These are phyloP conservation scores for Bruguiera hainesii DNA, from an alignment of 441 rosid species.

Conservation along the genomic window DNA sequence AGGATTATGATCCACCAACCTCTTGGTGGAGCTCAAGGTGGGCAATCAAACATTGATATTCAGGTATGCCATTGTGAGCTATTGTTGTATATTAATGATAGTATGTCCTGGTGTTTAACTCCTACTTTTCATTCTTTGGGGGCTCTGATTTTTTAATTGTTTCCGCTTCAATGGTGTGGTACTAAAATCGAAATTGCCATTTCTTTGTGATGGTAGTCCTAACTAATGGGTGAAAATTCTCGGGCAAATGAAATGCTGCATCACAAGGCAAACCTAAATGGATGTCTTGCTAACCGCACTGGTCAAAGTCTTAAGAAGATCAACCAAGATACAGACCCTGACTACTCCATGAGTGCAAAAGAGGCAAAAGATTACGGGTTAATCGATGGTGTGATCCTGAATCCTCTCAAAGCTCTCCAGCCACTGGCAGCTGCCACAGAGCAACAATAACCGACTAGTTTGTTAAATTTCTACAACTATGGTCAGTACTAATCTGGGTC, in stretches of 20 bases:
- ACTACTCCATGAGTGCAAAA: conserved; percentile 94
- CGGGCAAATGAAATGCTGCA: conserved; percentile 96
- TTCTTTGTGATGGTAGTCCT: not conserved
- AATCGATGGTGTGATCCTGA: conserved; percentile 76
- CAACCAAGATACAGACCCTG: conserved; percentile 82
- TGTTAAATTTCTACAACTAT: too few relatives aligned
- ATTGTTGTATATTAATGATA: not conserved
- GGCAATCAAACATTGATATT: conserved; percentile 79
- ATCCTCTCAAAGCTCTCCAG: conserved; percentile 86
- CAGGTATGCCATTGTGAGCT: conserved; percentile 45
- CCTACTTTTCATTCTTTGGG: not conserved
- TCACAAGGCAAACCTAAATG: conserved; percentile 88
- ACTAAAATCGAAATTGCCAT: not conserved
- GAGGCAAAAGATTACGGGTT: conserved; percentile 93
- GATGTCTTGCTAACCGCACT: conserved; percentile 89
- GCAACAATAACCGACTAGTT: conserved; percentile 24
- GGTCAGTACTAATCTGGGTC: too few relatives aligned
- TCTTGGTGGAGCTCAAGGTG: conserved; percentile 94
- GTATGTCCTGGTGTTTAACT: not conserved
- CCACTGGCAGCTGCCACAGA: conserved; percentile 57
- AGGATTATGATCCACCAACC: conserved; percentile 99
- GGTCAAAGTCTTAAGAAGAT: conserved; percentile 89
- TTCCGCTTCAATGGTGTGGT: not conserved
- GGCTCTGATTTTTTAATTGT: not conserved
- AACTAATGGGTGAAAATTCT: conserved; percentile 11